Percentiles rank a stretch among this genome's conserved stretches.
These are phyloP conservation scores for Marasmius oreades DNA, from an alignment of 1,284 basidiomycete species.

Conservation along the genomic window DNA sequence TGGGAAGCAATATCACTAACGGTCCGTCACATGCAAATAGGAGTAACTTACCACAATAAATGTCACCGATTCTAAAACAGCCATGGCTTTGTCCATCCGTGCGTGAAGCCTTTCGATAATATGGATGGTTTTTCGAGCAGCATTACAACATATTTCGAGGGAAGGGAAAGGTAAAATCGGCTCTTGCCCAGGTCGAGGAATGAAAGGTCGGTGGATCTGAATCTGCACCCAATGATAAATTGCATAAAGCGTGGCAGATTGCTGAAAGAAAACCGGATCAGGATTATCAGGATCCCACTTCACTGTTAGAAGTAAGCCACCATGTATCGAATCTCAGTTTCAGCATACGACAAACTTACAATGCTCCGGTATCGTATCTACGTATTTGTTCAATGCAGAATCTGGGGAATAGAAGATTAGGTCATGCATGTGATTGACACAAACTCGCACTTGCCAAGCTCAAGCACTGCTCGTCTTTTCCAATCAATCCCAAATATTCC, in stretches of 20 bases:
- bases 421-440: neutral
- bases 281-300: slow-evolving; percentile 40
- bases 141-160: slow-evolving; percentile 49
- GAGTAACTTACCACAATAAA: neutral
- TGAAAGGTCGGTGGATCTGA: slow-evolving; percentile 50
- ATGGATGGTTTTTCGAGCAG: slow-evolving; percentile 42
- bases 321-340: neutral
- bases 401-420: slow-evolving; percentile 35
- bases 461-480: slow-evolving; percentile 30
- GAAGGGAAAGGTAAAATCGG: slow-evolving; percentile 35
- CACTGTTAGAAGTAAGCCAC: slow-evolving; percentile 20
- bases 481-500: neutral
- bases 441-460: neutral
- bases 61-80: neutral
- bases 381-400: slow-evolving; percentile 47
- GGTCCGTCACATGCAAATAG: neutral
- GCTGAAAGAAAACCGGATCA: slow-evolving; percentile 20
- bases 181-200: slow-evolving; percentile 32
- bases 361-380: slow-evolving; percentile 42
- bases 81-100: neutral
- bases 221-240: slow-evolving; percentile 43
- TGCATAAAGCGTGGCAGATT: slow-evolving; percentile 18
- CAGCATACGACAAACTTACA: slow-evolving; percentile 19
- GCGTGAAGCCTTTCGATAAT: slow-evolving; percentile 29
- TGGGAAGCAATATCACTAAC: neutral